Percentiles rank a stretch among this genome's conserved stretches.
Conservation (phyloP, 345 rosid species). For the Trapa incisa region DNA sequence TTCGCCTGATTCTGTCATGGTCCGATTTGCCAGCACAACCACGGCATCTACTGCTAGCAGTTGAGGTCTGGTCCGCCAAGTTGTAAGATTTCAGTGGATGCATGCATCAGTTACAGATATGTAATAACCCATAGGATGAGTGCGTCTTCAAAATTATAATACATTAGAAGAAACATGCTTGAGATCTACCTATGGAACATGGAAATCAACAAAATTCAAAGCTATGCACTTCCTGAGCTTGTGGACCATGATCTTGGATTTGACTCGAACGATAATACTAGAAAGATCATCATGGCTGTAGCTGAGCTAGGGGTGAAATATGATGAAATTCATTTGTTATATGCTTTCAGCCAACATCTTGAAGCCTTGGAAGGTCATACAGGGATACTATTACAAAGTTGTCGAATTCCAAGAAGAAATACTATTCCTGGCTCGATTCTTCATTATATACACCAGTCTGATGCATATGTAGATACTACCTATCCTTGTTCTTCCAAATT, state of each 20-base stretch:
- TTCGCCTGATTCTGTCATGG: neutral
- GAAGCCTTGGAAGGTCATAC: no score
- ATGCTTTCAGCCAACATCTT: no score
- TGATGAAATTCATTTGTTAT: no score
- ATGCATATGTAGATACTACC: neutral
- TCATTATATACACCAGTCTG: neutral
- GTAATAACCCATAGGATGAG: no score
- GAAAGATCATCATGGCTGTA: neutral
- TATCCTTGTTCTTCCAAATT: neutral
- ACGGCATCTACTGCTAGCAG: neutral
- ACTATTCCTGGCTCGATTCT: neutral
- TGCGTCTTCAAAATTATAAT: no score
- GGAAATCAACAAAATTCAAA: constrained; percentile 10
- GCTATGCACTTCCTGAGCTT: constrained; percentile 1
- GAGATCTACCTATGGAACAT: constrained; percentile 9
- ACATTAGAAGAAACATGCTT: constrained; percentile 1
- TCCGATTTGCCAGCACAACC: neutral
- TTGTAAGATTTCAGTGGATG: no score
- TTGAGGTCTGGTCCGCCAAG: neutral
- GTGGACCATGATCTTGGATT: constrained; percentile 1
- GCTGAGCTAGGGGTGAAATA: neutral
- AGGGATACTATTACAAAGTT: neutral
- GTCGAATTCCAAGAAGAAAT: neutral
- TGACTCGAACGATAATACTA: neutral
- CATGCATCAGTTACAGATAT: no score